A percentile compares a stretch with the other conserved stretches of the same genome.
Conservation (phyloP, 345 rosid genomes). For the Bruguiera sexangula region DNA sequence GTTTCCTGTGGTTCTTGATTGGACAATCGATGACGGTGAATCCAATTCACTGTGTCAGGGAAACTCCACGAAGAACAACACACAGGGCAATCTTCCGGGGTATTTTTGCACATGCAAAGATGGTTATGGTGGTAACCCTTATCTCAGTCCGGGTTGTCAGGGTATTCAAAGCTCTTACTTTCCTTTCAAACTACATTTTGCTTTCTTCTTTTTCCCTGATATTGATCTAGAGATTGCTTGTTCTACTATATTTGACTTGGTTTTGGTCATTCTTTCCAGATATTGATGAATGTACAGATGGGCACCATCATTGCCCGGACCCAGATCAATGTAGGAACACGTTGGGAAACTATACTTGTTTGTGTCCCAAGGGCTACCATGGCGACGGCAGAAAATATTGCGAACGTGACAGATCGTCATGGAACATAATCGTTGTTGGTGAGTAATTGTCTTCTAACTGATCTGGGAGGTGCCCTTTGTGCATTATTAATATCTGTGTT, state of each 20-base stretch:
- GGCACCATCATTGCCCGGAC: not conserved
- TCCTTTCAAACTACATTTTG: not conserved
- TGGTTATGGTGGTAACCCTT: conserved; percentile 40
- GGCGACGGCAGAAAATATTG: conserved; percentile 27
- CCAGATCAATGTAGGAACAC: not conserved
- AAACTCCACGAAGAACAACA: not conserved
- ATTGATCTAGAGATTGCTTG: no score
- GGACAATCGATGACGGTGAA: conserved; percentile 16
- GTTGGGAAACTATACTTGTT: conserved; percentile 29
- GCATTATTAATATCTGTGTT: no score
- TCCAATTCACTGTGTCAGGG: not conserved
- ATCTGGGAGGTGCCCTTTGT: no score
- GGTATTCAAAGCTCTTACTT: not conserved
- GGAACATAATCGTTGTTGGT: conserved; percentile 6
- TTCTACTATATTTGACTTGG: not conserved
- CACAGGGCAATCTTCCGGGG: not conserved
- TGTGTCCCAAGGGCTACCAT: conserved; percentile 28
- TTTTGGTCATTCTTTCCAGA: conserved; percentile 11
- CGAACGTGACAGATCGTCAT: not conserved
- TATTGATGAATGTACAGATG: conserved; percentile 25
- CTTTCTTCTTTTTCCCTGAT: no score
- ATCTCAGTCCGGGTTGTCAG: conserved; percentile 8
- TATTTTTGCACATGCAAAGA: conserved; percentile 22
- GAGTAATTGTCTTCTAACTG: not conserved
- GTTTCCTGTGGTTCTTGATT: conserved; percentile 25